Evolutionary conservation across 805 yeast species (phyloP), one percentile per base, ranked within the genome.

Genomic region (Kodamaea hsintzibuensis): DNA sequence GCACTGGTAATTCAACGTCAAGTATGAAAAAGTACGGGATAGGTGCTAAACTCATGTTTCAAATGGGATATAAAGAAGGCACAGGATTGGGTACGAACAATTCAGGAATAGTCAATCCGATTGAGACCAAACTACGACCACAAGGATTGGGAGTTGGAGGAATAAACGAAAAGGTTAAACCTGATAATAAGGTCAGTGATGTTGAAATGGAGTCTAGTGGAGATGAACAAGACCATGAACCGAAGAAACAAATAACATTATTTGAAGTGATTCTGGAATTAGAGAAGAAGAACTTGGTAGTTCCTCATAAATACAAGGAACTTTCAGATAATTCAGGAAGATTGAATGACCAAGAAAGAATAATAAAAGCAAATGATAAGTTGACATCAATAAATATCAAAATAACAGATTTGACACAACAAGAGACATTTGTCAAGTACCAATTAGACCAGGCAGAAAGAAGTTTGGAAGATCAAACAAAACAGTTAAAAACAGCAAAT

Each of bases 11-110:
- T 13, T 30, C 35, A 12, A 27, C 50, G 18, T 18, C 50, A 4
- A 38, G 17, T 30, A 42, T 60, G 9, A 57, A 57, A 13, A 57
- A 57, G 48, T 91, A 92, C 64, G 98, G 98, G 6, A 82, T 91
- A 39, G 98, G 98, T 38, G 96, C 96, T 2, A 70, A 79, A 49
- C 71, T 93, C 49, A 68, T 93, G 72, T 77, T 83, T 56, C 81
- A 84, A 57, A 92, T 93, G 98, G 99, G 99, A 0, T 92, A 89
- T 69, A 78, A 79, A 7, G 81, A 81, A 42, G 98, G 99, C 0
- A 76, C 81, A 62, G 98, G 98, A 0, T 77, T 93, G n/a, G 99
- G 99, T 1, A 73, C 73, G 4, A 67, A 77, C 19, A 82, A 84
- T 1, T 79, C 79, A 49, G 99, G 99, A 44, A 90, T 91, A 1